Percentiles rank a stretch among this genome's conserved stretches.
These are phyloP conservation scores for Ochetophila trinervis DNA, from an alignment of 306 rosid genomes.

Conservation along the genomic window DNA sequence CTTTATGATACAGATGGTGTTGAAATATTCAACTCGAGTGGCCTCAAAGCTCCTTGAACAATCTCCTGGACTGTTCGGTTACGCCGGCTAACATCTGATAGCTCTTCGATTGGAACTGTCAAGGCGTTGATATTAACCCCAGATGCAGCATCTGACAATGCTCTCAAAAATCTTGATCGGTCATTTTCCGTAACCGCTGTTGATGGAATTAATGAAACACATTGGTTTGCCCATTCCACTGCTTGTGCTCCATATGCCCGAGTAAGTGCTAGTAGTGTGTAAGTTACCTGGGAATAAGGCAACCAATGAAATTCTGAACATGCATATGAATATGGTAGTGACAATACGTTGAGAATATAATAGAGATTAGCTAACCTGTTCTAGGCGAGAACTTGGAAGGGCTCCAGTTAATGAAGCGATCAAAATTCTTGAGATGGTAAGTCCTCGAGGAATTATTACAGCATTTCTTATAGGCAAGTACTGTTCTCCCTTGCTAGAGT, in stretches of 20 bases:
- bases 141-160: conserved; percentile 78
- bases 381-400: conserved; percentile 87
- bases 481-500: conserved; percentile 52
- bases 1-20: conserved; percentile 56
- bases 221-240: conserved; percentile 80
- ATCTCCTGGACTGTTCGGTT: conserved; percentile 94
- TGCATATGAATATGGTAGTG: background rate
- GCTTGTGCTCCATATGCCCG: conserved; percentile 70
- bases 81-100: conserved; percentile 90
- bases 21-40: conserved; percentile 60
- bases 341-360: background rate
- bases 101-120: conserved; percentile 66
- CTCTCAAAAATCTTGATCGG: conserved; percentile 73
- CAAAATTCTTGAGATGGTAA: conserved; percentile 70
- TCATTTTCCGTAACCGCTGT: conserved; percentile 86
- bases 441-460: conserved; percentile 78
- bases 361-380: conserved; percentile 47
- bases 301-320: conserved; percentile 17
- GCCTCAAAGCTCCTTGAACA: conserved; percentile 97
- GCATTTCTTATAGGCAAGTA: conserved; percentile 67
- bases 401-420: conserved; percentile 92
- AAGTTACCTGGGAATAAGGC: conserved; percentile 59
- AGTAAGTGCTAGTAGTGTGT: conserved; percentile 67
- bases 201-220: conserved; percentile 69
- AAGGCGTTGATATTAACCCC: conserved; percentile 60